Percentiles rank a stretch among this genome's conserved stretches.
Evolutionary conservation across 73 alveolate species (phyloP).

Genomic region (Stentor coeruleus): DNA sequence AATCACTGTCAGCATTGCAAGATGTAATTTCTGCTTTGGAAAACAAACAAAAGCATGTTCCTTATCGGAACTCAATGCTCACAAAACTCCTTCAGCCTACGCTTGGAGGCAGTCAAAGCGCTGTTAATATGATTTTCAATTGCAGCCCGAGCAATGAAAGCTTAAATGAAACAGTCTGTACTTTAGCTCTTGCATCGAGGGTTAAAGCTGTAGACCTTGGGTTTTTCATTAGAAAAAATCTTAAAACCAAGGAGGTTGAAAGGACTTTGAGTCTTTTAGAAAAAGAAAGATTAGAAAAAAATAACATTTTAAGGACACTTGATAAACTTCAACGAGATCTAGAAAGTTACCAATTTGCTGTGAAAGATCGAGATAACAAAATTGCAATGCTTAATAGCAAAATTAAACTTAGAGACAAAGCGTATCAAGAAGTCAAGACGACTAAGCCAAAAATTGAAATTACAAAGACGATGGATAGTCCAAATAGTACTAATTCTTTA

Average conservation of each 20-base stretch:
- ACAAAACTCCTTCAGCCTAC: constrained; percentile 43
- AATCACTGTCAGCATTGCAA: constrained; percentile 50
- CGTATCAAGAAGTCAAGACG: no score
- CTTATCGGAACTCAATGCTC: constrained; percentile 63
- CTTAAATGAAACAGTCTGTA: no score
- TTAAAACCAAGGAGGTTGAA: neutral
- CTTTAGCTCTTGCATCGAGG: no score
- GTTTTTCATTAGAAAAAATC: no score
- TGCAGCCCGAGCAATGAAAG: no score
- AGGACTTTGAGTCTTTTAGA: neutral
- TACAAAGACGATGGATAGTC: no score
- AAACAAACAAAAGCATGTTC: constrained; percentile 52
- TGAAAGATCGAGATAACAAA: neutral
- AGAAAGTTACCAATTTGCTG: neutral
- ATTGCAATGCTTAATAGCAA: neutral
- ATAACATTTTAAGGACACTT: neutral
- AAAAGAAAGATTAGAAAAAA: neutral
- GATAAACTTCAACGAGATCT: constrained; percentile 3
- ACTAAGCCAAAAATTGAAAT: no score
- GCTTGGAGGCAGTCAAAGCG: neutral
- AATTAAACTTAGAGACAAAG: neutral
- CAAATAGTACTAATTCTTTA: no score
- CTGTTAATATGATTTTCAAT: neutral
- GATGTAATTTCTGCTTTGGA: constrained; percentile 55
- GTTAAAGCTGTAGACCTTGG: no score